phyloP scores from a whole-genome alignment of 2,329 filamentous ascomycete genomes.

The Basipetospora chlamydospora region DNA sequence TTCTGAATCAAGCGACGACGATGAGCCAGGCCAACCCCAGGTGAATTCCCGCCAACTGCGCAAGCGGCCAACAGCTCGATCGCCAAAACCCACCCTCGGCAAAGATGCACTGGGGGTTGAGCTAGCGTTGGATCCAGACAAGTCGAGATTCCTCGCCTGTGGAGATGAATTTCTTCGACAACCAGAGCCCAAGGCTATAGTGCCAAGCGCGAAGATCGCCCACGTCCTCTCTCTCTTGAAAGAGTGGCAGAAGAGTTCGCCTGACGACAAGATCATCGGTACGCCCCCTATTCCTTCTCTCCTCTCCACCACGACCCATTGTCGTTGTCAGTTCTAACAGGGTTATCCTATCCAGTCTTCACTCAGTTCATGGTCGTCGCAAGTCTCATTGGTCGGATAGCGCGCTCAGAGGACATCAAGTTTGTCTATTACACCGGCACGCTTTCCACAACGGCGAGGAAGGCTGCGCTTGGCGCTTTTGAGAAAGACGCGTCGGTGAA shows the following conservation, averaged over 20 bases:
- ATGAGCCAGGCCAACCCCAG: neutral
- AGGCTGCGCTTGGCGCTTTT: slow-evolving; percentile 12
- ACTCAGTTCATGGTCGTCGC: slow-evolving; percentile 18
- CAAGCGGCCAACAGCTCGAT: no score
- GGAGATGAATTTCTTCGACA: neutral
- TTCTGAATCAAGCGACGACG: neutral
- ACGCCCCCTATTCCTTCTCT: neutral
- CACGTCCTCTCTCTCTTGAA: slow-evolving; percentile 12
- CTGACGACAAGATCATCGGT: slow-evolving; percentile 25
- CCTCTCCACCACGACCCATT: no score
- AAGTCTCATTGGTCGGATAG: slow-evolving; percentile 20
- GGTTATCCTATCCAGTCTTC: no score
- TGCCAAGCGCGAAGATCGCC: slow-evolving; percentile 18
- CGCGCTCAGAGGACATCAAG: slow-evolving; percentile 13
- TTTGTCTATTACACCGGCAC: slow-evolving; percentile 25
- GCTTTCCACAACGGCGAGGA: slow-evolving; percentile 5
- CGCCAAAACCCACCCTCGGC: neutral
- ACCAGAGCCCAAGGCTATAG: neutral
- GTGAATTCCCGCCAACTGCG: no score
- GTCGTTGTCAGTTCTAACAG: no score
- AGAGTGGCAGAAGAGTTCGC: slow-evolving; percentile 15
- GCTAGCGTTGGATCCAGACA: neutral
- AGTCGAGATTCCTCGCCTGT: neutral
- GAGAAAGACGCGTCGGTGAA: slow-evolving; percentile 6
- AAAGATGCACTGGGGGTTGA: neutral